Conservation (phyloP, 371 early-diverging fungal genomes). For the Lichtheimia hyalospora region DNA sequence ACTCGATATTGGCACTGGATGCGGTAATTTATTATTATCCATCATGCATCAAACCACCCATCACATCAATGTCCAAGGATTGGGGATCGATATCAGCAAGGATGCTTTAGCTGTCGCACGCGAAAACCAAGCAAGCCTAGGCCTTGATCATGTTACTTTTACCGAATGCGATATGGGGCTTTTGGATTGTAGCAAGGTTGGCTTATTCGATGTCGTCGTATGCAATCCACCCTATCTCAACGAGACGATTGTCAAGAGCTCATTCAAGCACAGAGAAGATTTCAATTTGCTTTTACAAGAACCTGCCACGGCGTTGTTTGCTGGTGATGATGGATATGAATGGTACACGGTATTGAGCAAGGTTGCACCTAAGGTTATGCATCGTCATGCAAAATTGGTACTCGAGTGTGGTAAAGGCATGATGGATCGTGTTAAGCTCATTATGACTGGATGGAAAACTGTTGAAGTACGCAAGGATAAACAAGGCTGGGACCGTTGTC, state of each 20-base stretch:
- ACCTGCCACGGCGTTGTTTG: conserved; percentile 66
- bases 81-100: conserved; percentile 67
- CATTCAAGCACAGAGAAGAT: conserved; percentile 23
- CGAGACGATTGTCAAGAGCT: conserved; percentile 6
- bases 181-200: conserved; percentile 12
- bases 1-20: conserved; percentile 78
- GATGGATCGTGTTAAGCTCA: conserved; percentile 54
- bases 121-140: conserved; percentile 40
- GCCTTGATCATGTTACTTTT: conserved; percentile 25
- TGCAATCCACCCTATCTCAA: conserved; percentile 81
- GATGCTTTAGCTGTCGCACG: conserved; percentile 59
- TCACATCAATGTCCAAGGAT: conserved; percentile 32
- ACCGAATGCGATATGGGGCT: conserved; percentile 42
- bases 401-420: conserved; percentile 75
- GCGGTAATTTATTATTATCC: conserved; percentile 70
- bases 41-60: conserved; percentile 29
- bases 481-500: conserved; percentile 63
- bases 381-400: conserved; percentile 46
- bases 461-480: conserved; percentile 44
- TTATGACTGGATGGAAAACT: conserved; percentile 55
- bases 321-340: conserved; percentile 65
- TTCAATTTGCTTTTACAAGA: conserved; percentile 55
- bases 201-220: conserved; percentile 62
- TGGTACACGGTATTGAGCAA: conserved; percentile 58
- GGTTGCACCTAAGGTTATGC: conserved; percentile 32